These are phyloP conservation scores for Rubia balearica DNA, from an alignment of 305 asterid species.

Conservation along the genomic window DNA sequence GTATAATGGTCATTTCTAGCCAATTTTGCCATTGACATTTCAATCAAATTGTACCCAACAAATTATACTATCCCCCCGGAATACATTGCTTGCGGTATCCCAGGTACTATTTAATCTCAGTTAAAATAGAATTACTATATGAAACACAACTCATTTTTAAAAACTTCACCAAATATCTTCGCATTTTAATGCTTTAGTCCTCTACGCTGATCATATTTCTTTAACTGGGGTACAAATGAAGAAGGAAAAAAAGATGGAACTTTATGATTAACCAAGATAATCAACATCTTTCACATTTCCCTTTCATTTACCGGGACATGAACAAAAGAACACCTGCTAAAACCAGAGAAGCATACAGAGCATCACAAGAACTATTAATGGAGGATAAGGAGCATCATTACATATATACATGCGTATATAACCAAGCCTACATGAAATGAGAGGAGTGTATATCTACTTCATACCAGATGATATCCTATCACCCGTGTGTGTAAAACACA, in stretches of 20 bases:
- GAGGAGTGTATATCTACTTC: conserved; percentile 15
- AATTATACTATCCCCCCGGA: too few species aligned
- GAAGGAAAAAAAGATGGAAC: background rate
- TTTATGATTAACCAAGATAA: background rate
- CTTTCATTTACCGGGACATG: background rate
- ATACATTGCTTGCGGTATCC: too few species aligned
- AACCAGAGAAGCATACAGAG: background rate
- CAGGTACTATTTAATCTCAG: too few species aligned
- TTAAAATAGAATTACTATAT: too few species aligned
- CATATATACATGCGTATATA: conserved; percentile 16
- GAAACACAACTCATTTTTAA: too few species aligned
- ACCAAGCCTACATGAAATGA: conserved; percentile 3
- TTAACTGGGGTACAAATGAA: background rate
- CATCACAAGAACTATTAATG: background rate
- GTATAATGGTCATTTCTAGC: too few species aligned
- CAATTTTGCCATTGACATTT: too few species aligned
- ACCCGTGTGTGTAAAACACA: conserved; percentile 16
- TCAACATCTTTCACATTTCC: background rate
- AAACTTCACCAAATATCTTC: too few species aligned
- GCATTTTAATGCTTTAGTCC: too few species aligned
- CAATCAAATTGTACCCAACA: too few species aligned
- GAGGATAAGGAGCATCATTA: conserved; percentile 7
- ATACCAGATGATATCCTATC: conserved; percentile 19
- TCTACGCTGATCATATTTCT: background rate
- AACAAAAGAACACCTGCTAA: background rate